phyloP scores from a whole-genome alignment of 2,329 filamentous ascomycete species.

The Rasamsonia emersonii region DNA sequence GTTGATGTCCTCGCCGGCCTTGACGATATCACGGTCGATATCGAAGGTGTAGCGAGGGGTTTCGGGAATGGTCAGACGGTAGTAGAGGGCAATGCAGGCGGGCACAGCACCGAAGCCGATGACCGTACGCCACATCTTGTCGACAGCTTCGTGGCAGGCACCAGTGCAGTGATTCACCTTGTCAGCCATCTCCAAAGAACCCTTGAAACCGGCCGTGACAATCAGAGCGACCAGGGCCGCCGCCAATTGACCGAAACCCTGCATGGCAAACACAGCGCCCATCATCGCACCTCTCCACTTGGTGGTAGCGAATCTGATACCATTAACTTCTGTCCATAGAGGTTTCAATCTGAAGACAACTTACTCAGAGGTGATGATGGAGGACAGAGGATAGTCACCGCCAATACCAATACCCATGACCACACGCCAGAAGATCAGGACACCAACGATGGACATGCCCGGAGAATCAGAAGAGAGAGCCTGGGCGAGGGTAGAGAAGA shows the following conservation, averaged over 20 bases:
- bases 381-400: constrained; percentile 74
- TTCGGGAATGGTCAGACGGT: constrained; percentile 78
- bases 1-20: constrained; percentile 63
- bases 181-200: constrained; percentile 47
- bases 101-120: constrained; percentile 76
- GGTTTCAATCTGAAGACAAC: constrained; percentile 11
- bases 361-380: constrained; percentile 72
- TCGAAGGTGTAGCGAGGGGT: constrained; percentile 85
- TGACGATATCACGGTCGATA: constrained; percentile 63
- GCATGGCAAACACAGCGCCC: constrained; percentile 79
- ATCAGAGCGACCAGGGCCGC: constrained; percentile 71
- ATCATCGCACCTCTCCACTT: constrained; percentile 85
- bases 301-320: constrained; percentile 63
- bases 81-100: constrained; percentile 74
- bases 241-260: constrained; percentile 70
- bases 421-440: constrained; percentile 70
- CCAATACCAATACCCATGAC: constrained; percentile 73
- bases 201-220: constrained; percentile 62
- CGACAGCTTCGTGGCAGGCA: constrained; percentile 60
- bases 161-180: constrained; percentile 50
- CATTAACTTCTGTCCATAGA: constrained; percentile 3
- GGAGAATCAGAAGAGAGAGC: constrained; percentile 56
- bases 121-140: constrained; percentile 80
- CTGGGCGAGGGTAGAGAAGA: constrained; percentile 67
- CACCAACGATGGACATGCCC: constrained; percentile 47